These are phyloP conservation scores for Globisporangium camurandrum DNA, from an alignment of 352 stramenopile species.

Conservation along the genomic window DNA sequence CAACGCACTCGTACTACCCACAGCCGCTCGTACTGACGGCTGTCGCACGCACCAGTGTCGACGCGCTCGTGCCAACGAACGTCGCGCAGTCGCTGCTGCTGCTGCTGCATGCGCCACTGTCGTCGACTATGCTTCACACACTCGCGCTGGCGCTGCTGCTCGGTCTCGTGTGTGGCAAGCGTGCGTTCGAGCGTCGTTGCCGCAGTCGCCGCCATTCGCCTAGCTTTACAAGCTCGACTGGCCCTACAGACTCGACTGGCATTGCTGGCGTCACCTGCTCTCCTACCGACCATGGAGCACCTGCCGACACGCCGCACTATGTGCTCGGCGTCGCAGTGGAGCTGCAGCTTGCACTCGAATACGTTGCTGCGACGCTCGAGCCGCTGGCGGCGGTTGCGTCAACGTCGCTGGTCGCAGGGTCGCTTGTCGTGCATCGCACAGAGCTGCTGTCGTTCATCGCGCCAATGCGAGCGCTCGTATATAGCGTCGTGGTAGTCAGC, in stretches of 20 bases:
- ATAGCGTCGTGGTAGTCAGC: slow-evolving; percentile 21
- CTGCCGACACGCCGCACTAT: slow-evolving; percentile 27
- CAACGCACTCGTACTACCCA: slow-evolving; percentile 34
- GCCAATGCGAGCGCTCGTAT: slow-evolving; percentile 27
- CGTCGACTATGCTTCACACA: slow-evolving; percentile 13
- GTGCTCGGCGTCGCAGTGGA: slow-evolving; percentile 35
- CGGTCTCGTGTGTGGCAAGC: slow-evolving; percentile 17
- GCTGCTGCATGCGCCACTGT: too few species aligned
- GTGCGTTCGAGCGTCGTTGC: slow-evolving; percentile 16
- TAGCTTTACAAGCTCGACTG: too few species aligned
- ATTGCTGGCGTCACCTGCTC: slow-evolving; percentile 4
- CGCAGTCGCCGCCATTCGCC: slow-evolving; percentile 16
- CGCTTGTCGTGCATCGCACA: slow-evolving; percentile 30
- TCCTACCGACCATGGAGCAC: too few species aligned
- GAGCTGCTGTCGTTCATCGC: slow-evolving; percentile 31
- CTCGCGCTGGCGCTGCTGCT: slow-evolving; percentile 15
- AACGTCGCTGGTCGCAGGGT: slow-evolving; percentile 27
- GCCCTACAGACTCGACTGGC: slow-evolving; percentile 5
- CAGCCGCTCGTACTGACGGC: background rate
- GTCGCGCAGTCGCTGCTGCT: slow-evolving; percentile 12
- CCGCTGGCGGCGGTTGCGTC: slow-evolving; percentile 27
- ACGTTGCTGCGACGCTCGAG: slow-evolving; percentile 27
- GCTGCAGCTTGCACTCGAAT: slow-evolving; percentile 41
- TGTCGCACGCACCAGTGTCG: slow-evolving; percentile 6
- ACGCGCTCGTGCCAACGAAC: slow-evolving; percentile 16